Evolutionary conservation across 352 stramenopile genomes (phyloP).

Genomic region (Blastocystis sp.): DNA sequence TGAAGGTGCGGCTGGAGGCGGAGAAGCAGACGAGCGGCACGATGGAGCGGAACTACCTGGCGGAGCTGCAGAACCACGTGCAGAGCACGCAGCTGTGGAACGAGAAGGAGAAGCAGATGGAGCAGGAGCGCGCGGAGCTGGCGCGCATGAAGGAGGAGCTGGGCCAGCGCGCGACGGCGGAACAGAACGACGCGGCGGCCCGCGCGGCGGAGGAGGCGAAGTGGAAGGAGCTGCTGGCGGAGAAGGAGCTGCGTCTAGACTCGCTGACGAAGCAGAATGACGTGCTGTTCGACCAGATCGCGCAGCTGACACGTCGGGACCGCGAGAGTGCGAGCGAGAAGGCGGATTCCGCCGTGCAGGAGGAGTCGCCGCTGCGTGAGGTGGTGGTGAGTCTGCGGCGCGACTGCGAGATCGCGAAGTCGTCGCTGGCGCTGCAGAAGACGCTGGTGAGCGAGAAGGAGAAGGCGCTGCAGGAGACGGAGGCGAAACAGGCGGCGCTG

Average conservation of each 20-base stretch:
- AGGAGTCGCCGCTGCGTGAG: background rate
- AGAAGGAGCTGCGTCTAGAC: background rate
- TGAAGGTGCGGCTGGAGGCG: background rate
- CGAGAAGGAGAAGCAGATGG: slow-evolving; percentile 30
- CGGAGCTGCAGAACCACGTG: slow-evolving; percentile 56
- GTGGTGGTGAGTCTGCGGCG: slow-evolving; percentile 30
- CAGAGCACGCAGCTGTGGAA: slow-evolving; percentile 11
- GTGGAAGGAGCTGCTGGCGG: background rate
- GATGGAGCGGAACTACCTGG: slow-evolving; percentile 45
- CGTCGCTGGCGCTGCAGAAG: slow-evolving; percentile 19
- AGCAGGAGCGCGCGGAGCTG: slow-evolving; percentile 2
- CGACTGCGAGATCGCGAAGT: slow-evolving; percentile 48
- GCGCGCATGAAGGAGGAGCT: background rate
- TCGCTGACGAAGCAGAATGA: slow-evolving; percentile 51
- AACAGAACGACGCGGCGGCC: background rate
- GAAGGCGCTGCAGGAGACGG: background rate
- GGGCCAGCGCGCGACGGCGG: background rate
- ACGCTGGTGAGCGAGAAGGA: background rate
- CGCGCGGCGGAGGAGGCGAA: background rate
- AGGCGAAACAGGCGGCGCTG: background rate
- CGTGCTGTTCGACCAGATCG: slow-evolving; percentile 46
- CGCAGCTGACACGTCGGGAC: slow-evolving; percentile 25
- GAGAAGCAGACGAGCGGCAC: slow-evolving; percentile 11
- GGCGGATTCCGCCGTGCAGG: background rate
- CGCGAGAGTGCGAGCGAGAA: background rate